Evolutionary conservation across 148 eudicot species (phyloP), one percentile per base, ranked within the genome.

Genomic region (Silene uniflora): DNA sequence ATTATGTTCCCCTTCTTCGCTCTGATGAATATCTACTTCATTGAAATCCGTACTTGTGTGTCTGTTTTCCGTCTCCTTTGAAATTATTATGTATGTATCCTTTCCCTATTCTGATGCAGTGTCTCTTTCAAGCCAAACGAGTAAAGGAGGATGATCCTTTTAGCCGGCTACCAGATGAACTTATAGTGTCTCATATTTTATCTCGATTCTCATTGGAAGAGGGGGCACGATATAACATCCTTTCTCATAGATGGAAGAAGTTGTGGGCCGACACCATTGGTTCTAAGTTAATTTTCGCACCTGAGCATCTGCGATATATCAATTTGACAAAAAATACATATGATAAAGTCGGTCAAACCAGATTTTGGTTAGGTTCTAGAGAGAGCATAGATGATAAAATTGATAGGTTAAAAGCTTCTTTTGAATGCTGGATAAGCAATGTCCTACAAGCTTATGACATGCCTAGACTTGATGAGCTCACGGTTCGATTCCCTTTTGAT

Each of bases 391-490:
- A 47, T 18, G 58, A 22, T 46, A 10, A 42, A 49, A 27, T 27
- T 5, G 14, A 11, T 47, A 1, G 44, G 25, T 29, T 27, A 27
- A 66, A 29, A 0, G 18, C 32, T 1, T 14, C 32, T 55, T 72
- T 16, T 1, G 22, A 27, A 27, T 13, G 23, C 25, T 49, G 74
- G 74, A 55, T 72, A 25, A 49, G 22, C 60, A 59, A 32, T 55
- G 63, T 72, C 6, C 6, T 72, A 62, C 44, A 72, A 55, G 42
- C 44, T 17, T 72, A 27, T 56, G 6, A 1, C 24, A 13, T n/a
- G 74, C 74, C 74, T 24, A 55, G 18, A 56, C 44, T 72, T 5
- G 74, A 72, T 27, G 74, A 72, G 46, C 74, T 72, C n/a, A 25
- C 46, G n/a, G 63, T 72, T 55, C 74, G 74, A 32, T 72, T 25